A percentile compares a stretch with the other conserved stretches of the same genome.
Conservation (phyloP, 257 asterid species). For the Dorcoceras hygrometricum region DNA sequence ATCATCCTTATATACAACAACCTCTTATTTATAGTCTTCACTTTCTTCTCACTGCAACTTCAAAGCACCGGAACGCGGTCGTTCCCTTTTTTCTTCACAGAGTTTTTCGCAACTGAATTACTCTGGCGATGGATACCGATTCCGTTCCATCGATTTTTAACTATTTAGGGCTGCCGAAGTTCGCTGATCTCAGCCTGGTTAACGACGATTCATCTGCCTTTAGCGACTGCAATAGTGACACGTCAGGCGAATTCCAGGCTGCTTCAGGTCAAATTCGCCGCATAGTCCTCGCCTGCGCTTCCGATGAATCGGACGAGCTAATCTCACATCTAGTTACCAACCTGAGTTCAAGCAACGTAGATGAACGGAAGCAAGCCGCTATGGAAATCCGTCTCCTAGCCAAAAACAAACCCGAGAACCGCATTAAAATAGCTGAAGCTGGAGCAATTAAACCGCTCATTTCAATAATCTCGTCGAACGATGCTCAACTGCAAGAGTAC, state of each 20-base stretch:
- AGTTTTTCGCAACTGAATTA: conserved; percentile 3
- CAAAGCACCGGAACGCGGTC: conserved; percentile 35
- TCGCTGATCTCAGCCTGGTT: conserved; percentile 44
- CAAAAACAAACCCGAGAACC: conserved; percentile 76
- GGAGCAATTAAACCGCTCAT: conserved; percentile 83
- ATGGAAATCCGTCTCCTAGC: conserved; percentile 84
- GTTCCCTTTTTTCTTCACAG: conserved; percentile 21
- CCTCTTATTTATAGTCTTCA: no score
- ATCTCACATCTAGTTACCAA: conserved; percentile 62
- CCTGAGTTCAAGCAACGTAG: conserved; percentile 53
- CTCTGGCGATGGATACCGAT: conserved; percentile 52
- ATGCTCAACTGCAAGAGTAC: conserved; percentile 80
- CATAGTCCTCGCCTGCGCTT: conserved; percentile 59
- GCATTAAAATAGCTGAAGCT: conserved; percentile 74
- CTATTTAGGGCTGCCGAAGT: conserved; percentile 60
- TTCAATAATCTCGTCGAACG: conserved; percentile 55
- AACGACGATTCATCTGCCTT: conserved; percentile 69
- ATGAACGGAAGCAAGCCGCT: conserved; percentile 76
- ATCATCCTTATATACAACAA: no score
- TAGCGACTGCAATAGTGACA: conserved; percentile 93
- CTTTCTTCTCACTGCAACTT: conserved; percentile 22
- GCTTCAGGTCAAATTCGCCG: conserved; percentile 69
- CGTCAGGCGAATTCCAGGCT: conserved; percentile 87
- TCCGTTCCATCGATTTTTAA: conserved; percentile 45
- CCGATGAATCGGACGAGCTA: conserved; percentile 70